Base-by-base conservation (phyloP, 164 flowering plant species). In the Tinospora cordifolia region DNA sequence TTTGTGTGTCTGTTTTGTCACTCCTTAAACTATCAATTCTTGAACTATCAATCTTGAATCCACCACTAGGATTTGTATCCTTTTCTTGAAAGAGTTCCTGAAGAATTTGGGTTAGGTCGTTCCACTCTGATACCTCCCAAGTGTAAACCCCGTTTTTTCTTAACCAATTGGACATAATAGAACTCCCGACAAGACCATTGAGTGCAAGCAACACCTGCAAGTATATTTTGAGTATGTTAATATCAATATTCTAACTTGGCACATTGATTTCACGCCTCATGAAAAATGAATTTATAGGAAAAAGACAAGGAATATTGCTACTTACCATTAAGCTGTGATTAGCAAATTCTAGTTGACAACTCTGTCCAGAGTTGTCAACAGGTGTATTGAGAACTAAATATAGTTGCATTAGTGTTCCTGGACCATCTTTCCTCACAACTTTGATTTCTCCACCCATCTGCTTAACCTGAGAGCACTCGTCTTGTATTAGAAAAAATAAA, bases 401-500 rank as follows among this genome's bases (percentile, higher is more conserved):
- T 10, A 91, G 82, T 71, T 75, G 86, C 96, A 94, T 89, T 59
- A 89, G 74, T 67, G 97, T 91, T 67, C 98, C 98, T n/a, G 90
- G 89, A 11, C 93, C 89, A 65, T 86, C 81, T 77, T 94, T 94
- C 85, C 80, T 83, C 34, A 86, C 83, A 58, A 94, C 94, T 79
- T 89, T 91, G 78, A 94, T 90, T 69, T 91, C 95, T 83, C 98
- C 98, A 76, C 93, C 90, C 97, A 94, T 94, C 84, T 91, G 83
- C 74, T 86, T 84, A 19, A 91, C 95, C 98, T 94, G 85, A 25
- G 25, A 74, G 59, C 40, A 72, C 40, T 63, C 12, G 21, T 40
- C 26, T 30, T 51, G 21, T 22, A 51, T 15, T 51, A n/a, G 8
- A 51, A 51, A 0, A 15, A 51, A 51, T 9, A 40, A 17, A 51